phyloP scores from a whole-genome alignment of 2,329 filamentous ascomycete genomes.

The Monosporascus sp. region DNA sequence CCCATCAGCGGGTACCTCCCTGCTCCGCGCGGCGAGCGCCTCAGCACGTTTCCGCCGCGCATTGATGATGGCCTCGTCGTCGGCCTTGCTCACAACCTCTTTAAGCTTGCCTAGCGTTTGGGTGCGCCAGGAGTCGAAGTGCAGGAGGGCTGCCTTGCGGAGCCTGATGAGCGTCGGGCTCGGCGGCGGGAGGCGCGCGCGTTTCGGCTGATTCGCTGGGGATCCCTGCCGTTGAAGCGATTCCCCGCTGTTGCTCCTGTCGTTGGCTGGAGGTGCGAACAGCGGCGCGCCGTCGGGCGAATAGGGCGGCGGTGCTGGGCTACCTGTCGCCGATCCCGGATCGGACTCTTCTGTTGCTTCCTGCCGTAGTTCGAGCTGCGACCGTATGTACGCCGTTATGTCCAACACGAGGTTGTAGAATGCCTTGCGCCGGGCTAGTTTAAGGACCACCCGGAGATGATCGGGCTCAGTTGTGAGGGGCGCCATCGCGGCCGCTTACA shows the following conservation, averaged over 20 bases:
- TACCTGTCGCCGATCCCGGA: slow-evolving; percentile 14
- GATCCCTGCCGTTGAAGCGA: neutral
- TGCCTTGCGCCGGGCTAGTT: slow-evolving; percentile 45
- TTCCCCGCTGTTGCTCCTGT: slow-evolving; percentile 6
- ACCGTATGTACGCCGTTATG: slow-evolving; percentile 50
- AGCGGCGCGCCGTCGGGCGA: slow-evolving; percentile 9
- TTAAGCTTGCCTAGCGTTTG: slow-evolving; percentile 65
- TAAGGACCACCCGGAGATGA: slow-evolving; percentile 50
- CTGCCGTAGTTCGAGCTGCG: slow-evolving; percentile 39
- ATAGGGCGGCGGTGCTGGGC: slow-evolving; percentile 12
- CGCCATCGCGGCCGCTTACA: slow-evolving; percentile 31
- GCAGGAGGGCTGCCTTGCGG: slow-evolving; percentile 52
- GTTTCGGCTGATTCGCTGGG: slow-evolving; percentile 2
- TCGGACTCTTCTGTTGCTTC: slow-evolving; percentile 22
- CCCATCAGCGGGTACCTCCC: slow-evolving; percentile 30
- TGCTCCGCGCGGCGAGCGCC: slow-evolving; percentile 32
- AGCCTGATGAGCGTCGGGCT: slow-evolving; percentile 30
- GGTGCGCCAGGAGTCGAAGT: slow-evolving; percentile 74
- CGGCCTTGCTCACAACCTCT: slow-evolving; percentile 55
- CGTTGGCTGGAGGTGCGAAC: slow-evolving; percentile 13
- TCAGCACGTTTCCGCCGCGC: slow-evolving; percentile 42
- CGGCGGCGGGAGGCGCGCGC: slow-evolving; percentile 7
- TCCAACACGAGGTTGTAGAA: slow-evolving; percentile 46
- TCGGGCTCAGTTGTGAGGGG: slow-evolving; percentile 50
- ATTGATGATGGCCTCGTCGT: slow-evolving; percentile 41